phyloP scores from a whole-genome alignment of 257 asterid genomes.

The Nemophila menziesii region DNA sequence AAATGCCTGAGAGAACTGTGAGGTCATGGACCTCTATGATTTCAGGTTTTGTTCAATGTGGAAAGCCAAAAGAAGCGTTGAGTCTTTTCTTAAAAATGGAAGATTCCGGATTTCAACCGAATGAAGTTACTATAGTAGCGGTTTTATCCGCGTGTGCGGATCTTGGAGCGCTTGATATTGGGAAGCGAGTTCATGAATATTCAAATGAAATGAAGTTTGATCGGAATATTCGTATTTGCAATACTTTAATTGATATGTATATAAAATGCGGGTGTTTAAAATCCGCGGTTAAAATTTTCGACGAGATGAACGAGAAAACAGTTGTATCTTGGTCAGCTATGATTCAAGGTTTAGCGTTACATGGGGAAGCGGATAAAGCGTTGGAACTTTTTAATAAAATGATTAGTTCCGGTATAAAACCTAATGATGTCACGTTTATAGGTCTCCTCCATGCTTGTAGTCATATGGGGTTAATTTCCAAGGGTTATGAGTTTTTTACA shows the following conservation, averaged over 20 bases:
- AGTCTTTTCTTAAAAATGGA: conserved; percentile 40
- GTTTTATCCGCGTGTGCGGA: conserved; percentile 46
- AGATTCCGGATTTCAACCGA: conserved; percentile 30
- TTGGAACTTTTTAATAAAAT: conserved; percentile 24
- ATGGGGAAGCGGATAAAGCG: conserved; percentile 36
- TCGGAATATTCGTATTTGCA: conserved; percentile 34
- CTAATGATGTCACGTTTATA: conserved; percentile 30
- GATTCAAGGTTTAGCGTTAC: conserved; percentile 37
- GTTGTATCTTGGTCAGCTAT: conserved; percentile 37
- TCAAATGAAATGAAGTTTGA: conserved; percentile 17
- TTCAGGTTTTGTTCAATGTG: conserved; percentile 47
- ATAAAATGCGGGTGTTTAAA: conserved; percentile 40
- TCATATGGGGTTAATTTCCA: conserved; percentile 38
- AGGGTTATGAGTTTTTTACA: conserved; percentile 26
- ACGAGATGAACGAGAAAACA: conserved; percentile 23
- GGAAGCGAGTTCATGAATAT: conserved; percentile 48
- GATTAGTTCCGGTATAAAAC: conserved; percentile 28
- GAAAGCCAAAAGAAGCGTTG: conserved; percentile 38
- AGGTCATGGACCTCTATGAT: conserved; percentile 38
- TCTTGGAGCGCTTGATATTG: conserved; percentile 42
- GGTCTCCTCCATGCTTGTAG: conserved; percentile 45
- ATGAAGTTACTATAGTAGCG: conserved; percentile 38
- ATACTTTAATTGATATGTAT: conserved; percentile 46
- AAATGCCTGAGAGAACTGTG: too few relatives aligned
- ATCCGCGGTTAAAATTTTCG: conserved; percentile 31